Percentiles rank a stretch among this genome's conserved stretches.
Conservation (phyloP, 2,329 filamentous ascomycete species). For the Ramichloridium luteum region DNA sequence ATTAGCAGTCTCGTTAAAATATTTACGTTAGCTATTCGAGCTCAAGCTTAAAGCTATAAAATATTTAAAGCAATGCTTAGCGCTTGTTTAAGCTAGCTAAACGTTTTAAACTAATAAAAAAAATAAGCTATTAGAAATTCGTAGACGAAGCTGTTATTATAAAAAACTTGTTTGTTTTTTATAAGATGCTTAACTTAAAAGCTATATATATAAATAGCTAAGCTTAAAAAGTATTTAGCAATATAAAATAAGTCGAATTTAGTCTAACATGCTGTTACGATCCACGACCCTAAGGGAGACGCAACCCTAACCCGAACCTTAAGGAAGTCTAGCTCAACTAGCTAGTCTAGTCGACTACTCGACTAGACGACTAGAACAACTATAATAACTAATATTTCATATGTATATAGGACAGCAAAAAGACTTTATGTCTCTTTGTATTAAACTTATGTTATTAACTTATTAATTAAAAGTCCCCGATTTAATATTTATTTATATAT, state of each 20-base stretch:
- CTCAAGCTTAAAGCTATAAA: neutral
- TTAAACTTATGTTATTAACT: too few species aligned
- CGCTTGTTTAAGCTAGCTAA: constrained; percentile 25
- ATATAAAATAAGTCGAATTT: constrained; percentile 6
- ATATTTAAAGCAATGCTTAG: constrained; percentile 8
- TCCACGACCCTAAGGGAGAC: too few species aligned
- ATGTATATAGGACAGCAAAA: too few species aligned
- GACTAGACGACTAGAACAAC: too few species aligned
- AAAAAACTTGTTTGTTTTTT: constrained; percentile 15
- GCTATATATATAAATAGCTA: constrained; percentile 30
- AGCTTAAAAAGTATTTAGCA: constrained; percentile 16
- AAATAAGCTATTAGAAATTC: constrained; percentile 29
- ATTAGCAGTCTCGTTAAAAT: neutral
- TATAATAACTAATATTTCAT: too few species aligned
- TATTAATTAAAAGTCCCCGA: too few species aligned
- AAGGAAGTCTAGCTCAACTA: too few species aligned
- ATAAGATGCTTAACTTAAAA: constrained; percentile 30
- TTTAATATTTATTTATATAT: too few species aligned
- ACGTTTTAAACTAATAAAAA: constrained; percentile 35
- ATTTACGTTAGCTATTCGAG: constrained; percentile 2
- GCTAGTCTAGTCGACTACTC: too few species aligned
- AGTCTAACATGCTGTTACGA: neutral
- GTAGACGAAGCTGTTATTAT: constrained; percentile 20
- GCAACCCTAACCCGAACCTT: too few species aligned
- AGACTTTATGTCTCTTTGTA: too few species aligned